A percentile compares a stretch with the other conserved stretches of the same genome.
These are phyloP conservation scores for Solanum sejunctum DNA, from an alignment of 257 asterid genomes.

Conservation along the genomic window DNA sequence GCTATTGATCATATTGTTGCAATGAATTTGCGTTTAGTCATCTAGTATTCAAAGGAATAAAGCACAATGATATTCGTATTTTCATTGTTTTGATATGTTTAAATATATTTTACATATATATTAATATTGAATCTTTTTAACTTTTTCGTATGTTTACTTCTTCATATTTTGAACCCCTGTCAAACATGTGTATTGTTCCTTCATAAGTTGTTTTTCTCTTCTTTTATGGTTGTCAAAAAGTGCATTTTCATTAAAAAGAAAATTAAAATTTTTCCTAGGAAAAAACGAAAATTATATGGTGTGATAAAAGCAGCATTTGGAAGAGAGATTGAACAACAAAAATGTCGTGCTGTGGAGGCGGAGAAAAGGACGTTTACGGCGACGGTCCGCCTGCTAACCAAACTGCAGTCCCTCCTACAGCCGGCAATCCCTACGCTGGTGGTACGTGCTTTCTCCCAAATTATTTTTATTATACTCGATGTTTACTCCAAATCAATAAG, in stretches of 20 bases:
- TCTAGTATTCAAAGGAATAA: not conserved
- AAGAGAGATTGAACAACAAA: not conserved
- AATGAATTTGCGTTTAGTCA: not conserved
- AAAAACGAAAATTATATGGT: not conserved
- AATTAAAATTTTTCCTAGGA: no score
- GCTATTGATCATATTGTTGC: not conserved
- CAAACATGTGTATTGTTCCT: no score
- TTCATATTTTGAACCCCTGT: not conserved
- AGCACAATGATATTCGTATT: no score
- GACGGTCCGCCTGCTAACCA: slow-evolving; percentile 54
- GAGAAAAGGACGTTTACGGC: slow-evolving; percentile 47
- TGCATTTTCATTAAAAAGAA: no score
- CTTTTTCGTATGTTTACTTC: no score
- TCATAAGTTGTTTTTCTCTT: no score
- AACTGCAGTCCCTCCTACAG: slow-evolving; percentile 46
- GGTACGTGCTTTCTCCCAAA: slow-evolving; percentile 8
- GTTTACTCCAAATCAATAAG: not conserved
- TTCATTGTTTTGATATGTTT: no score
- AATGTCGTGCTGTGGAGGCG: slow-evolving; percentile 83
- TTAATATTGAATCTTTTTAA: no score
- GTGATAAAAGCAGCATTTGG: not conserved
- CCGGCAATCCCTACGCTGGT: slow-evolving; percentile 53
- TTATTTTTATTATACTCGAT: not conserved
- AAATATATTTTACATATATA: no score
- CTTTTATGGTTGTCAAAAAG: no score